Percentiles rank a stretch among this genome's conserved stretches.
These are phyloP conservation scores for Fomitopsis pinicola DNA, from an alignment of 1,284 basidiomycete species.

Conservation along the genomic window DNA sequence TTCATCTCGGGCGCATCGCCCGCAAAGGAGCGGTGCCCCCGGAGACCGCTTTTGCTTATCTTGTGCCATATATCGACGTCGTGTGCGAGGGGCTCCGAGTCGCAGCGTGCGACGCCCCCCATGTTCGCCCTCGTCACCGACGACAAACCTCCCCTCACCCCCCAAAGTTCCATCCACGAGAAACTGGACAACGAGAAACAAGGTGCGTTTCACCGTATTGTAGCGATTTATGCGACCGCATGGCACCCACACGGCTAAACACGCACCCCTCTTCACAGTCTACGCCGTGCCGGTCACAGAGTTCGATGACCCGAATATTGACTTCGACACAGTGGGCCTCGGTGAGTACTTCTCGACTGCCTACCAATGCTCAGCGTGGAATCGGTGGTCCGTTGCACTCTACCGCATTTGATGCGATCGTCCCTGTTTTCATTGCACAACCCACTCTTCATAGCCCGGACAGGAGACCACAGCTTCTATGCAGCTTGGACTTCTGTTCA, in stretches of 20 bases:
- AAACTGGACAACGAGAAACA: constrained; percentile 24
- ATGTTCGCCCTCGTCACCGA: constrained; percentile 27
- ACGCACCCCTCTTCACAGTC: not conserved
- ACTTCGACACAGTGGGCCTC: constrained; percentile 35
- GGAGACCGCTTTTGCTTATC: not conserved
- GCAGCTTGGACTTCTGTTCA: no score
- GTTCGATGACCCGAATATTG: constrained; percentile 66
- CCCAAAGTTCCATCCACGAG: constrained; percentile 24
- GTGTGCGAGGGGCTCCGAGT: not conserved
- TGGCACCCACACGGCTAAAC: not conserved
- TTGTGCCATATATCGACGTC: constrained; percentile 4
- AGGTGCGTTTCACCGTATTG: constrained; percentile 7
- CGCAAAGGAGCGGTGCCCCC: not conserved
- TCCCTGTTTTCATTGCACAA: no score
- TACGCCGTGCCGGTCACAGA: constrained; percentile 25
- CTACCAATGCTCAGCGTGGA: no score
- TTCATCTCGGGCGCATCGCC: not conserved
- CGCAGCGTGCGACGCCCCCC: constrained; percentile 10
- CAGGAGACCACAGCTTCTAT: no score
- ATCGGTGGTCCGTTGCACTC: not conserved
- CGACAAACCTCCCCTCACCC: constrained; percentile 14
- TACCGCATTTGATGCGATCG: no score
- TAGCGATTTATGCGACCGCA: not conserved
- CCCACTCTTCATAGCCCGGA: no score
- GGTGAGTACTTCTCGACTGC: constrained; percentile 13